phyloP scores from a whole-genome alignment of 78 protist genomes.

The Dictyostelium citrinum region DNA sequence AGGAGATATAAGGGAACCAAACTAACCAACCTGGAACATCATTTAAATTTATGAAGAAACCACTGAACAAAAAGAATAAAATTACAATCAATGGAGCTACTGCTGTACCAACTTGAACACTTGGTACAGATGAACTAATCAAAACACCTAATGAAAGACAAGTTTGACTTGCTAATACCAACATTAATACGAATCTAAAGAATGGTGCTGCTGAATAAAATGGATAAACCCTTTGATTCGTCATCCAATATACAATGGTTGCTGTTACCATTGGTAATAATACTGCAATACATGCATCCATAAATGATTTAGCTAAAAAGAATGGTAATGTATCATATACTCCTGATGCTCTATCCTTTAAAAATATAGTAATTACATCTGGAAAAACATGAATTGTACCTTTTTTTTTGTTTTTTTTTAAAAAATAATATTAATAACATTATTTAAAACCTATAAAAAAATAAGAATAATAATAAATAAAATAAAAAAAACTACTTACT shows the following conservation, averaged over 20 bases:
- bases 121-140: slow-evolving; percentile 35
- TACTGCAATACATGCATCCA: slow-evolving; percentile 17
- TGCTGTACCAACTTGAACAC: slow-evolving; percentile 40
- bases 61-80: slow-evolving; percentile 72
- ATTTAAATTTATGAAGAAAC: slow-evolving; percentile 64
- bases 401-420: neutral
- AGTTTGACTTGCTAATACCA: slow-evolving; percentile 14
- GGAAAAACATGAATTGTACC: slow-evolving; percentile 11
- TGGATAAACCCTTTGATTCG: slow-evolving; percentile 57
- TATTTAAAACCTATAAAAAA: no score
- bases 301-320: slow-evolving; percentile 71
- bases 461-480: neutral
- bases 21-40: slow-evolving; percentile 69
- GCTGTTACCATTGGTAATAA: slow-evolving; percentile 19
- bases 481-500: neutral
- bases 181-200: slow-evolving; percentile 14
- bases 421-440: neutral
- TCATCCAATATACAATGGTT: slow-evolving; percentile 67
- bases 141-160: slow-evolving; percentile 21
- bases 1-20: slow-evolving; percentile 26
- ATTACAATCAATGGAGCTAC: slow-evolving; percentile 51
- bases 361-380: slow-evolving; percentile 23
- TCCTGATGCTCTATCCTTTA: slow-evolving; percentile 64
- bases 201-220: slow-evolving; percentile 55
- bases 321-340: slow-evolving; percentile 63